A percentile compares a stretch with the other conserved stretches of the same genome.
Conservation (phyloP, 805 yeast genomes). For the Sugiyamaella qingdaonensis region DNA sequence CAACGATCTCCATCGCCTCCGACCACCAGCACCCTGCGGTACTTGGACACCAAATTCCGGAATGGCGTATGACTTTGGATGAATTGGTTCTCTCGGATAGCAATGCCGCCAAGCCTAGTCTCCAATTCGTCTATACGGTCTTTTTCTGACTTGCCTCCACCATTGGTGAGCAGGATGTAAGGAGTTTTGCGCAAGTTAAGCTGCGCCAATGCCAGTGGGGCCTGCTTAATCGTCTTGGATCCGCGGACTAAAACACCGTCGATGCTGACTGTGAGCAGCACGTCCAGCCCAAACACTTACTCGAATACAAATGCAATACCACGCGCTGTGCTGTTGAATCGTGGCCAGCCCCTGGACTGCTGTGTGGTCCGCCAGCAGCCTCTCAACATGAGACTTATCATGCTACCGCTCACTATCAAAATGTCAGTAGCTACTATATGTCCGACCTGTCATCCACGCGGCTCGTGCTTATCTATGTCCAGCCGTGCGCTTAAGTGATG, state of each 20-base stretch:
- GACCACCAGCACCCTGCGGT: constrained; percentile 65
- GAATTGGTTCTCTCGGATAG: constrained; percentile 57
- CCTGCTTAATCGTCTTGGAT: constrained; percentile 57
- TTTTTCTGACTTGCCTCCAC: constrained; percentile 74
- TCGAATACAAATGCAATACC: constrained; percentile 28
- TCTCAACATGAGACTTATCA: too few species aligned
- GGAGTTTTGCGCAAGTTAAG: constrained; percentile 59
- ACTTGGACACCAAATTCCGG: constrained; percentile 50
- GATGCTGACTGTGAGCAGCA: constrained; percentile 36
- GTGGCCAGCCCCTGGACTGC: too few species aligned
- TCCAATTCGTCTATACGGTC: constrained; percentile 55
- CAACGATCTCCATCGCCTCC: constrained; percentile 75
- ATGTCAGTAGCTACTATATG: too few species aligned
- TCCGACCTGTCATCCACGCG: too few species aligned
- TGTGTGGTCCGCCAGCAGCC: too few species aligned
- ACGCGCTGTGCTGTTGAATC: not conserved
- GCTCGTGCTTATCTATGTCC: too few species aligned
- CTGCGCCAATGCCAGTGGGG: constrained; percentile 53
- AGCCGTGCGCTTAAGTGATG: too few species aligned
- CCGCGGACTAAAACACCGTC: constrained; percentile 89
- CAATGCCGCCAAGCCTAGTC: constrained; percentile 38
- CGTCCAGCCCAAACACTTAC: constrained; percentile 8
- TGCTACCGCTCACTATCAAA: too few species aligned
- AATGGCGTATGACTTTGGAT: constrained; percentile 89
- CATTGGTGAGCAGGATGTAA: constrained; percentile 81